phyloP scores from a whole-genome alignment of 2,329 filamentous ascomycete genomes.

The Remersonia thermophila region DNA sequence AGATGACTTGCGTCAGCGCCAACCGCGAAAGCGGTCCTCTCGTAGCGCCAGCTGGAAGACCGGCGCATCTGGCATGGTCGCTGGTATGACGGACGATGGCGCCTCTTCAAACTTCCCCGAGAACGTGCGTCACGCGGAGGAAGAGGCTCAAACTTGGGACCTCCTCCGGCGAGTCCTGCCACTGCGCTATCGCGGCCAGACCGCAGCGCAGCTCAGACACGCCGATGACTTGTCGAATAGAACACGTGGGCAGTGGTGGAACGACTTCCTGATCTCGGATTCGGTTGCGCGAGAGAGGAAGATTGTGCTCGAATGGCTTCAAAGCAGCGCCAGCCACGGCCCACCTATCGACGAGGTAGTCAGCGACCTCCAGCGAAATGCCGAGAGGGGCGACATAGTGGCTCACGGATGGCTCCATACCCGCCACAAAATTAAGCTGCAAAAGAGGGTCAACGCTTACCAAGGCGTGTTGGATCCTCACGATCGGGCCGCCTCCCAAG shows the following conservation, averaged over 20 bases:
- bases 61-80: conserved; percentile 42
- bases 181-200: conserved; percentile 45
- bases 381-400: conserved; percentile 70
- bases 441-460: conserved; percentile 66
- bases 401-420: conserved; percentile 89
- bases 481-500: conserved; percentile 42
- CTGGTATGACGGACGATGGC: conserved; percentile 25
- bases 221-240: conserved; percentile 15
- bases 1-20: conserved; percentile 30
- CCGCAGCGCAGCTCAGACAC: conserved; percentile 18
- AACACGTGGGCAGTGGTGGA: conserved; percentile 37
- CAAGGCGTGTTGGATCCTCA: conserved; percentile 52
- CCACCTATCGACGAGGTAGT: conserved; percentile 66
- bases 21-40: conserved; percentile 23
- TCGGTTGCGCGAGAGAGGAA: conserved; percentile 64
- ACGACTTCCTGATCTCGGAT: conserved; percentile 63
- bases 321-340: conserved; percentile 58
- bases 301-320: conserved; percentile 74
- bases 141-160: conserved; percentile 86
- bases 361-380: conserved; percentile 60
- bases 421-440: conserved; percentile 74
- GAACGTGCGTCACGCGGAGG: conserved; percentile 55
- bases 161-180: conserved; percentile 64
- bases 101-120: conserved; percentile 17
- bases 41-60: conserved; percentile 22